A percentile compares a stretch with the other conserved stretches of the same genome.
Evolutionary conservation across 2,329 filamentous ascomycete species (phyloP).

Genomic region (Xylariaceae sp.): DNA sequence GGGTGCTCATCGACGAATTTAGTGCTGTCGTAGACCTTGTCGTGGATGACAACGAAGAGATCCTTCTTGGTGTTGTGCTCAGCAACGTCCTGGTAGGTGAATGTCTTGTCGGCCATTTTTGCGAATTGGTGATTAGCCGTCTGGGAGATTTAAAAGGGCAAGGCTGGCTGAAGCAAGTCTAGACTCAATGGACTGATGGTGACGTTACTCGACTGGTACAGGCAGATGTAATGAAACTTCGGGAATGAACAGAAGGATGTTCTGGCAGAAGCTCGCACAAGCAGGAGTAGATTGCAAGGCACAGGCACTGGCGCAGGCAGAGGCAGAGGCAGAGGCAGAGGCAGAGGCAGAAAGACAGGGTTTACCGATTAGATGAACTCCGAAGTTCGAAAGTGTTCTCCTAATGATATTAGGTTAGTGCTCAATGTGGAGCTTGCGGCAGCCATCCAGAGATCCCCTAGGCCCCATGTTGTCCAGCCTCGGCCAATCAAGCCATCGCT

Average conservation of each 20-base stretch:
- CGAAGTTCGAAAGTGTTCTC: not conserved
- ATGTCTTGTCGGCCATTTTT: constrained; percentile 44
- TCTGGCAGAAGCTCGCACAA: no score
- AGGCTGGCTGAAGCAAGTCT: not conserved
- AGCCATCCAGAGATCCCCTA: no score
- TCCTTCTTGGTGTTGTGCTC: constrained; percentile 93
- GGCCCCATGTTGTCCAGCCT: no score
- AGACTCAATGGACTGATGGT: not conserved
- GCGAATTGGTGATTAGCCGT: constrained; percentile 1
- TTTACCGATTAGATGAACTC: not conserved
- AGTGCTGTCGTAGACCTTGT: constrained; percentile 89
- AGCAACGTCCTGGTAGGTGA: constrained; percentile 77
- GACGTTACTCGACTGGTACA: not conserved
- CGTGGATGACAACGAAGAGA: constrained; percentile 85
- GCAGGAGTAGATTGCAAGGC: not conserved
- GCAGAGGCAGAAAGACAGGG: not conserved
- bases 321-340: not conserved
- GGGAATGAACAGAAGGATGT: no score
- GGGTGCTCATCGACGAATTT: constrained; percentile 97
- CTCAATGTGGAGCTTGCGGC: no score
- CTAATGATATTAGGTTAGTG: no score
- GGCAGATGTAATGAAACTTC: no score
- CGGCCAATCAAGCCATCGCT: no score
- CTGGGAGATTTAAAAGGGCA: constrained; percentile 1
- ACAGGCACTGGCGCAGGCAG: not conserved